phyloP scores from a whole-genome alignment of 768 basidiomycete genomes.

The Strobilomyces dryophilus region DNA sequence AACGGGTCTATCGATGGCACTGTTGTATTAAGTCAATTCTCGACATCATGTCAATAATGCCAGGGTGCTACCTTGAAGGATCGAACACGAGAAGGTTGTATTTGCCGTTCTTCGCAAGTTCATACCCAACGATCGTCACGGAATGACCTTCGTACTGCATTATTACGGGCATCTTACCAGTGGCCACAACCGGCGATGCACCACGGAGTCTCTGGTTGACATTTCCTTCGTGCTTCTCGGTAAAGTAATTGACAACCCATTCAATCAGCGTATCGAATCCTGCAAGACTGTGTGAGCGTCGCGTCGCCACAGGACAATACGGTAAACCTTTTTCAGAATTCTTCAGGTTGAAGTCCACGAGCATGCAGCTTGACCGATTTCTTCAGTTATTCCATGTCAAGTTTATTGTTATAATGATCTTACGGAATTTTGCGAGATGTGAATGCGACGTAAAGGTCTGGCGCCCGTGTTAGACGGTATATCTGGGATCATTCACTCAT shows the following conservation, averaged over 20 bases:
- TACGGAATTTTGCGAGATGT: constrained; percentile 79
- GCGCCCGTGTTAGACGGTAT: neutral
- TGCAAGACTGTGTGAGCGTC: constrained; percentile 12
- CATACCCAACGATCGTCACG: constrained; percentile 82
- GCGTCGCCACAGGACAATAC: neutral
- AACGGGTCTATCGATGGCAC: constrained; percentile 7
- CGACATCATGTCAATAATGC: constrained; percentile 1
- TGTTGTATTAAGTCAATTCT: constrained; percentile 8
- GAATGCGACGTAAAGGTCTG: constrained; percentile 79
- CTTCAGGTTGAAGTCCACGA: constrained; percentile 62
- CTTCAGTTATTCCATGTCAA: neutral
- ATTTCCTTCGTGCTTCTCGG: constrained; percentile 32
- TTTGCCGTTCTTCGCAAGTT: constrained; percentile 52
- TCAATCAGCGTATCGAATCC: constrained; percentile 50
- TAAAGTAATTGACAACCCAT: constrained; percentile 80
- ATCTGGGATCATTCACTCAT: neutral
- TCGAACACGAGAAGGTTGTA: constrained; percentile 74
- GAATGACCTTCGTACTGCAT: constrained; percentile 85
- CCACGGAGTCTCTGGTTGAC: constrained; percentile 51
- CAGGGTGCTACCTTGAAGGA: constrained; percentile 53
- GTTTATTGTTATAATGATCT: constrained; percentile 25
- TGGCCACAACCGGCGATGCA: constrained; percentile 49
- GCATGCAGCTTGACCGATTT: constrained; percentile 40
- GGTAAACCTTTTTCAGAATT: constrained; percentile 41
- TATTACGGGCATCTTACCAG: constrained; percentile 74